Evolutionary conservation across 2,329 filamentous ascomycete genomes (phyloP).

Genomic region (Aspergillus melleus): DNA sequence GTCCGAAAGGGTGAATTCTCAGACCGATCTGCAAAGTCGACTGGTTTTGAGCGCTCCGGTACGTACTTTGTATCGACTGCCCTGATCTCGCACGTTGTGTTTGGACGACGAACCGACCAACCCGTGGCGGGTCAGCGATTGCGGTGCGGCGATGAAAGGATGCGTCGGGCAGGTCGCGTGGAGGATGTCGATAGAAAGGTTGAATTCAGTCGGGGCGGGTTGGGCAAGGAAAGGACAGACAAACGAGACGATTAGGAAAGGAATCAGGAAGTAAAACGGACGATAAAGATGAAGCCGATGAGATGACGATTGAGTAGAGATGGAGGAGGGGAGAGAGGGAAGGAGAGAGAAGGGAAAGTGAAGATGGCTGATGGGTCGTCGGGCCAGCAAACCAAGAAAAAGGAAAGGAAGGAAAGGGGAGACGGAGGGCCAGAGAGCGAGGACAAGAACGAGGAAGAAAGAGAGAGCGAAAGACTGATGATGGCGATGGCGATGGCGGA

Average conservation of each 20-base stretch:
- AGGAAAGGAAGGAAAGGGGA: conserved; percentile 2
- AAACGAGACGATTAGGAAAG: not conserved
- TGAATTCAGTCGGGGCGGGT: not conserved
- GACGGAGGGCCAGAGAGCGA: not conserved
- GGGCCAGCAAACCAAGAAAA: not conserved
- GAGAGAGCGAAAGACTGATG: conserved; percentile 5
- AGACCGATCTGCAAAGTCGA: not conserved
- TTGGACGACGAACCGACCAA: not conserved
- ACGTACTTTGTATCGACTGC: not conserved
- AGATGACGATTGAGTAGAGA: not conserved
- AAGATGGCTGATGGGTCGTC: conserved; percentile 1
- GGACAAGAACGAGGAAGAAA: not conserved
- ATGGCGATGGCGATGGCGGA: conserved; percentile 11
- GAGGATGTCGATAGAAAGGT: not conserved
- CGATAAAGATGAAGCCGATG: not conserved
- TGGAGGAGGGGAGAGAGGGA: not conserved
- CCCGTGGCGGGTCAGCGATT: not conserved
- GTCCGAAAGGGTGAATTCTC: not conserved
- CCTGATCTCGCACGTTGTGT: not conserved
- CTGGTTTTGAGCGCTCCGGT: not conserved
- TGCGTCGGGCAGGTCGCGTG: not conserved
- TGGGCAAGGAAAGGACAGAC: not conserved
- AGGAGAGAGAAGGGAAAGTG: not conserved
- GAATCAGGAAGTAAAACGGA: conserved; percentile 1
- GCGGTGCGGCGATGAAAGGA: not conserved